A percentile compares a stretch with the other conserved stretches of the same genome.
These are phyloP conservation scores for Cucurbita argyrosperma DNA, from an alignment of 306 rosid genomes.

Conservation along the genomic window DNA sequence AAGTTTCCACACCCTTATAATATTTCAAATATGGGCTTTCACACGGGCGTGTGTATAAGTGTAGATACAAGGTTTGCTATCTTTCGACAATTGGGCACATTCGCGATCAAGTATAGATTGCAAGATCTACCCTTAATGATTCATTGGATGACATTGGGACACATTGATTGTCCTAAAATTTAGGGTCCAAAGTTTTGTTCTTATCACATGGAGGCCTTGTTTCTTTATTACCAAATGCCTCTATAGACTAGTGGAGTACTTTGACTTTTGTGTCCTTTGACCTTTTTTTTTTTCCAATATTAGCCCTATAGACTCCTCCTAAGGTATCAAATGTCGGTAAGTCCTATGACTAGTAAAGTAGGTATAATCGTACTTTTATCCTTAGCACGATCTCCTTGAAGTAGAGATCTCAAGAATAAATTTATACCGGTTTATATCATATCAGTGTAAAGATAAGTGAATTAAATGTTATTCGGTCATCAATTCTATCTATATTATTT, in stretches of 20 bases:
- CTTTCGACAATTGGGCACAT: not conserved
- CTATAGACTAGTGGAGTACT: slow-evolving; percentile 8
- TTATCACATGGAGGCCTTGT: not conserved
- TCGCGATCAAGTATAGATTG: not conserved
- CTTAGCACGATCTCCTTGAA: not conserved
- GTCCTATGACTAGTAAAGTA: too few relatives aligned
- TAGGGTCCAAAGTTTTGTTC: not conserved
- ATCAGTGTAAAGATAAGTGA: not conserved
- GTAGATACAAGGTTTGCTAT: not conserved
- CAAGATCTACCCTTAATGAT: not conserved
- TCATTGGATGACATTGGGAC: not conserved
- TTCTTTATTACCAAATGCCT: slow-evolving; percentile 5
- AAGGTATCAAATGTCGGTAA: not conserved
- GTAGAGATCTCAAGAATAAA: not conserved
- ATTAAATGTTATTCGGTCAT: too few relatives aligned
- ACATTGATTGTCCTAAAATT: not conserved
- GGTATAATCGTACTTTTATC: not conserved
- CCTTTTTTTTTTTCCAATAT: not conserved
- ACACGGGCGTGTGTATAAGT: not conserved
- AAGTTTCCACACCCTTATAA: too few relatives aligned
- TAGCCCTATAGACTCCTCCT: not conserved
- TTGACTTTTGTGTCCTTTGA: slow-evolving; percentile 6
- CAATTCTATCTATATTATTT: too few relatives aligned
- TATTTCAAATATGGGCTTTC: too few relatives aligned
- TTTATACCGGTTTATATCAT: not conserved